A percentile compares a stretch with the other conserved stretches of the same genome.
These are phyloP conservation scores for Daldinia decipiens DNA, from an alignment of 495 filamentous ascomycete species.

Conservation along the genomic window DNA sequence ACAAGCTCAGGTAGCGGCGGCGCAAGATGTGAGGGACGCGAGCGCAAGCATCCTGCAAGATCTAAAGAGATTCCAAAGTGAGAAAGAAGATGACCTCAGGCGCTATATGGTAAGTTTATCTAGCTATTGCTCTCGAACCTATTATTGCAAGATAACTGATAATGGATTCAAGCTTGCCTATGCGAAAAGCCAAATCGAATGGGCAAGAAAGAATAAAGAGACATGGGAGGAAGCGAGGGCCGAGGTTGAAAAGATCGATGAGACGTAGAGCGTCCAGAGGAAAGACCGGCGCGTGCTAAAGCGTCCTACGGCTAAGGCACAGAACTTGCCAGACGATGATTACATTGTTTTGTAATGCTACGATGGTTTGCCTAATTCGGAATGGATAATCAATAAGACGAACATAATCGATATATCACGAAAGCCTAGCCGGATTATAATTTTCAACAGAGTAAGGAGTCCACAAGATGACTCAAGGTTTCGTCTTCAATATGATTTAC, in stretches of 20 bases:
- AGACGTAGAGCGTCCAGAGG: constrained; percentile 47
- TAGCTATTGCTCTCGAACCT: not conserved
- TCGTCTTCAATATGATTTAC: constrained; percentile 17
- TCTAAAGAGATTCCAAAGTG: constrained; percentile 87
- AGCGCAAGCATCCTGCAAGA: constrained; percentile 87
- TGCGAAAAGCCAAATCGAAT: constrained; percentile 93
- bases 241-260: constrained; percentile 90
- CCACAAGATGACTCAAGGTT: not conserved
- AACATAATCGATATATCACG: constrained; percentile 30
- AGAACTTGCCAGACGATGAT: constrained; percentile 11
- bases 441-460: constrained; percentile 10
- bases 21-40: constrained; percentile 90
- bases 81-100: constrained; percentile 94
- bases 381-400: constrained; percentile 45
- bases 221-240: constrained; percentile 94
- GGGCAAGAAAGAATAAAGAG: constrained; percentile 97
- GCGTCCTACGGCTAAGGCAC: not conserved
- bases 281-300: not conserved
- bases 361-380: constrained; percentile 33
- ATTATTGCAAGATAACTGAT: constrained; percentile 13
- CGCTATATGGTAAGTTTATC: constrained; percentile 85
- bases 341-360: constrained; percentile 31
- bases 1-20: constrained; percentile 85
- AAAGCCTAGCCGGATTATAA: not conserved
- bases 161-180: constrained; percentile 78